phyloP scores from a whole-genome alignment of 768 basidiomycete species.

The Kwoniella bestiolae region DNA sequence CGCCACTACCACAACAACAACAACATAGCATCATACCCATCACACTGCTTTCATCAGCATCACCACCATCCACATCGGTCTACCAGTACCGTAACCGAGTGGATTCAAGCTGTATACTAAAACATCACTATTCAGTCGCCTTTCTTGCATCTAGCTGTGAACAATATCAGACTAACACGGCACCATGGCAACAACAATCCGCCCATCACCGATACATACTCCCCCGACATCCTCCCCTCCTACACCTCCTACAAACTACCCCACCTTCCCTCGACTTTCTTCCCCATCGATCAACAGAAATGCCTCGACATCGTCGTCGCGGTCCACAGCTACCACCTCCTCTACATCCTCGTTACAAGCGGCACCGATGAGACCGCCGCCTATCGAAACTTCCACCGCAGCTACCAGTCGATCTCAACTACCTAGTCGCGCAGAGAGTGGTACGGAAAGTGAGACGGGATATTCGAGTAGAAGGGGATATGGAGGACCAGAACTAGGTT shows the following conservation, averaged over 20 bases:
- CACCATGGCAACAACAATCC: conserved; percentile 30
- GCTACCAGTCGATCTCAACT: conserved; percentile 32
- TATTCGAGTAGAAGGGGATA: conserved; percentile 1
- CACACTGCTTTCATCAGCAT: not conserved
- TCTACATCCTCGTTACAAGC: conserved; percentile 53
- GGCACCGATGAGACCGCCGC: conserved; percentile 54
- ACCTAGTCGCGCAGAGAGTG: conserved; percentile 19
- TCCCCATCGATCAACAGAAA: conserved; percentile 43
- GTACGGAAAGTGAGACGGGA: conserved; percentile 10
- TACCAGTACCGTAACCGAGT: not conserved
- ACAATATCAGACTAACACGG: too few species aligned
- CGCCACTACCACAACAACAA: not conserved
- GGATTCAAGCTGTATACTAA: not conserved
- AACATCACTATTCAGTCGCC: not conserved
- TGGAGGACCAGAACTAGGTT: conserved; percentile 10
- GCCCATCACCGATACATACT: conserved; percentile 32
- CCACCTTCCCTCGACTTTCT: conserved; percentile 28
- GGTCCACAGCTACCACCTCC: conserved; percentile 45
- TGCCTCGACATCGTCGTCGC: conserved; percentile 48
- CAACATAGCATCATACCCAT: not conserved
- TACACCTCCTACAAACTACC: conserved; percentile 33
- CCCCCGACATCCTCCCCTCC: conserved; percentile 25
- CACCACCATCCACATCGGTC: not conserved
- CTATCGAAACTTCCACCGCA: conserved; percentile 51
- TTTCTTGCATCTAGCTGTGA: not conserved